A percentile compares a stretch with the other conserved stretches of the same genome.
These are phyloP conservation scores for Neospermospora avenae DNA, from an alignment of 2,329 filamentous ascomycete genomes.

Conservation along the genomic window DNA sequence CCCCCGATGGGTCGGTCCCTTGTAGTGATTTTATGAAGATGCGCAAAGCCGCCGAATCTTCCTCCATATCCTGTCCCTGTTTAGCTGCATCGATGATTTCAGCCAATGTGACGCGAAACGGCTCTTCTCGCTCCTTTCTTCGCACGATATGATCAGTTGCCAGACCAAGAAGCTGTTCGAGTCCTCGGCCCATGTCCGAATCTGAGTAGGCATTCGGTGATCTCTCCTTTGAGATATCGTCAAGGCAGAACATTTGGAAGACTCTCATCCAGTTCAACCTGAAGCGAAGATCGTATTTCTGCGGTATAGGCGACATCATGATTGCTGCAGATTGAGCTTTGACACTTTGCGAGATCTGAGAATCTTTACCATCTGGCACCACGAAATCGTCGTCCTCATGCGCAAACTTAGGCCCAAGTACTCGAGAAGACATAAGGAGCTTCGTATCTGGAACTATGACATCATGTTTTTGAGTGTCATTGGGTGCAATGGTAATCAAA, in stretches of 20 bases:
- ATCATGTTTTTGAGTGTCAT: neutral
- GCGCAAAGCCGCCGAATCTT: constrained; percentile 20
- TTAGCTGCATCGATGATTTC: neutral
- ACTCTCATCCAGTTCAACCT: constrained; percentile 24
- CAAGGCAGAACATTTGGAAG: constrained; percentile 15
- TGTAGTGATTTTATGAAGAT: constrained; percentile 25
- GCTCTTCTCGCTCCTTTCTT: constrained; percentile 12
- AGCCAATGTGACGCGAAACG: neutral
- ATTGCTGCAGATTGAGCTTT: neutral
- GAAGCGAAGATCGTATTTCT: constrained; percentile 16
- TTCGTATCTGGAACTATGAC: constrained; percentile 16
- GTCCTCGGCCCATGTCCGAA: neutral
- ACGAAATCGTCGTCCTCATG: constrained; percentile 28
- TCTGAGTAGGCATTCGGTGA: neutral
- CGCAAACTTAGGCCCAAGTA: constrained; percentile 5
- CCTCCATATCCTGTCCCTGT: constrained; percentile 26
- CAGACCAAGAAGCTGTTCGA: constrained; percentile 15
- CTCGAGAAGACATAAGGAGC: constrained; percentile 7
- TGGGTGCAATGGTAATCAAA: constrained; percentile 30
- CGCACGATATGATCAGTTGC: constrained; percentile 14
- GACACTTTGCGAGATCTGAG: neutral
- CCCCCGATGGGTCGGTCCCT: constrained; percentile 13
- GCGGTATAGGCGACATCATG: neutral
- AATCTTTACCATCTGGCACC: constrained; percentile 23
- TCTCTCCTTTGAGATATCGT: neutral